Evolutionary conservation across 805 yeast genomes (phyloP), one percentile per base, ranked within the genome.

Genomic region (Barnettozyma siamensis): DNA sequence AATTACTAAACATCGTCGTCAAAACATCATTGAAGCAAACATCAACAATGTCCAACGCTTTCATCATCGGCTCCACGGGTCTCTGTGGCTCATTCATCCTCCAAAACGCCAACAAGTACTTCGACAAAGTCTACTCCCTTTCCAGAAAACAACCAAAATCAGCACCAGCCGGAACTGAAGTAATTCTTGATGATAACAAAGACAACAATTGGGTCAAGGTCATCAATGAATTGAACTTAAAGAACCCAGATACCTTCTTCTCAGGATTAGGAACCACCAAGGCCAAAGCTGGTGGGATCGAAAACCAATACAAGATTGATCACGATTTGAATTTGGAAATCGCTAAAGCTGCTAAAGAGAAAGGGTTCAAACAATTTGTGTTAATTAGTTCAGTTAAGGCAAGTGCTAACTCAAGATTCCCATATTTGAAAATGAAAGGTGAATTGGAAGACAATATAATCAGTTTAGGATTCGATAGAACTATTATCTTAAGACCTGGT

Each of bases 401-500:
- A 0, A 67, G 65, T 43, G 52, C 73, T 0, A 49, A 55, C 28
- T 83, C 95, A 0, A 51, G 50, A n/a, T 67, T 85, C 32, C 72
- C 80, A 5, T 88, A 88, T 53, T 39, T 75, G 33, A 70, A 70
- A 50, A 70, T 83, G 61, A 88, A 88, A 58, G 96, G 95, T 23
- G 75, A 79, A 38, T 66, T 84, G 37, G 96, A 88, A 57, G 73
- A 78, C 34, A 87, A 77, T 35, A 65, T 88, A 9, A 62, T 69
- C 33, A 78, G 66, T 0, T 66, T 88, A 43, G 72, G 69, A 21
- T 88, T 87, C 60, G 80, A 79, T n/a, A 69, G 77, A 40, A 78
- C 88, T 1, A 73, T 87, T 38, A 82, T 88, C 46, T 60, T 88
- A 42, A 72, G 86, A 54, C 96, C 96, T 0, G 96, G 96, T 12